These are phyloP conservation scores for Lobosporangium transversale DNA, from an alignment of 192 early-diverging fungal genomes.

Conservation along the genomic window DNA sequence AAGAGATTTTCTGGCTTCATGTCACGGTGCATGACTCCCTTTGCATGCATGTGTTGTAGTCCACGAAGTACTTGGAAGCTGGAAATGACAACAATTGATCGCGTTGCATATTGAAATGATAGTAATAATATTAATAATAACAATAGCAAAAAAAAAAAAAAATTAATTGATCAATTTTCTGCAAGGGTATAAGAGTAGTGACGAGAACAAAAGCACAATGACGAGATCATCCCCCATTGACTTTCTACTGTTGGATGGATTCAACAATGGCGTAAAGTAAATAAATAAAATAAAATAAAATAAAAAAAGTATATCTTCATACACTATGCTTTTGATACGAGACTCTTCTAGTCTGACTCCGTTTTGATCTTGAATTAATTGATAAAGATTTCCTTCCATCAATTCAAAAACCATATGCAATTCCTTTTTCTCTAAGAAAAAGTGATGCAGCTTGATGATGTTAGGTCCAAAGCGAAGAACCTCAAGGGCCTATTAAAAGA, in stretches of 20 bases:
- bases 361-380: constrained; percentile 81
- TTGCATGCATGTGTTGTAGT: constrained; percentile 91
- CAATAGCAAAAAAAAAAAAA: neutral
- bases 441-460: constrained; percentile 86
- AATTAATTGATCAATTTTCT: too few species aligned
- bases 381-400: constrained; percentile 96
- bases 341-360: constrained; percentile 70
- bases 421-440: constrained; percentile 86
- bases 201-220: too few species aligned
- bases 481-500: constrained; percentile 66
- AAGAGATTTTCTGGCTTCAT: constrained; percentile 98
- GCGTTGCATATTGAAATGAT: neutral
- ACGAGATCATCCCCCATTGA: too few species aligned
- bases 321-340: constrained; percentile 82
- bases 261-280: constrained; percentile 9
- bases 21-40: constrained; percentile 94
- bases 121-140: neutral
- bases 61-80: constrained; percentile 90
- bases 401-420: constrained; percentile 96
- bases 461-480: constrained; percentile 83
- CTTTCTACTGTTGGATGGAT: too few species aligned
- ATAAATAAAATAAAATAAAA: neutral
- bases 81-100: neutral
- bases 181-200: too few species aligned
- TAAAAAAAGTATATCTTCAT: constrained; percentile 49